Percentiles rank a stretch among this genome's conserved stretches.
Conservation (phyloP, 176 grass and related monocot species). For the Raddia distichophylla region DNA sequence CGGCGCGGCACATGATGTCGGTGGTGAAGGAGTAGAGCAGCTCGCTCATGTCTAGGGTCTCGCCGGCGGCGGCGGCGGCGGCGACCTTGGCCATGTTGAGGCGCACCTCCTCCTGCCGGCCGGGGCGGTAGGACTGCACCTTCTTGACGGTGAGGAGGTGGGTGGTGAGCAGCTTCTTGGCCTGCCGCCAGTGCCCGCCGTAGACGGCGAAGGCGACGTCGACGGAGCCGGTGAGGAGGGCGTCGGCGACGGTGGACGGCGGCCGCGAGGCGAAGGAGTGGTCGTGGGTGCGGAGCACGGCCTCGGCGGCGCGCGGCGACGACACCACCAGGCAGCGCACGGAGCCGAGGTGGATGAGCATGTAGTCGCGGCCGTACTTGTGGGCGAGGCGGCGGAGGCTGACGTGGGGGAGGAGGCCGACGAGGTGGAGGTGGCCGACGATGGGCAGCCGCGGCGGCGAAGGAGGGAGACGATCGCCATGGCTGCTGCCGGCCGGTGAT, state of each 20-base stretch:
- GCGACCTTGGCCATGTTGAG: too few species aligned
- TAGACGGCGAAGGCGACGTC: constrained; percentile 41
- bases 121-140: not conserved
- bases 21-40: too few species aligned
- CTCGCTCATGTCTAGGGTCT: too few species aligned
- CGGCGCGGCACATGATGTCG: too few species aligned
- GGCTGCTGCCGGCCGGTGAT: too few species aligned
- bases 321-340: constrained; percentile 44
- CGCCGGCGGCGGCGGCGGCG: too few species aligned
- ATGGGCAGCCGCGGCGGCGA: constrained; percentile 48
- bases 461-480: not conserved
- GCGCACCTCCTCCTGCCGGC: constrained; percentile 14
- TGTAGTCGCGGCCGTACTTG: constrained; percentile 23
- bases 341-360: constrained; percentile 50
- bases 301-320: constrained; percentile 44
- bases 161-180: constrained; percentile 18
- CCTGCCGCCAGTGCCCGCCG: constrained; percentile 47
- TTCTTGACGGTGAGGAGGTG: constrained; percentile 31
- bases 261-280: constrained; percentile 52
- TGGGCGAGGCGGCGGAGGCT: constrained; percentile 31
- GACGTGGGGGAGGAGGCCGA: constrained; percentile 35
- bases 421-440: constrained; percentile 45
- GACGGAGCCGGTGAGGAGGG: constrained; percentile 25
- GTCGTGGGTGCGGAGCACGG: constrained; percentile 46
- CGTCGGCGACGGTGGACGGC: constrained; percentile 10